phyloP scores from a whole-genome alignment of 1,139 yeast genomes.

The Yamadazyma sp. region DNA sequence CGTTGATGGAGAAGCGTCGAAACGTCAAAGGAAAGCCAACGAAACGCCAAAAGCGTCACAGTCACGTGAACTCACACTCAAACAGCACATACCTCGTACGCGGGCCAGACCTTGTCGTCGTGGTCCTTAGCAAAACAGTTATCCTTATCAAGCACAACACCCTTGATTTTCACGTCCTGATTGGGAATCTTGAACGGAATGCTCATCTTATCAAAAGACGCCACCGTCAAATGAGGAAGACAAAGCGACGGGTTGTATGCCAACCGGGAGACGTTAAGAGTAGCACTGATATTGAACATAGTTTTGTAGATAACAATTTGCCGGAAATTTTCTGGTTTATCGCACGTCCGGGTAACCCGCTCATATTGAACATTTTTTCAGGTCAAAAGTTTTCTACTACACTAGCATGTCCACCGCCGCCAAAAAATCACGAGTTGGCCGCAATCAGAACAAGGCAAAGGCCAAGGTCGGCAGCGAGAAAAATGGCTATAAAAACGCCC shows the following conservation, averaged over 20 bases:
- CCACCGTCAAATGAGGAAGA: slow-evolving; percentile 62
- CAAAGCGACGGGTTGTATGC: slow-evolving; percentile 65
- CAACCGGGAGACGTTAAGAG: slow-evolving; percentile 63
- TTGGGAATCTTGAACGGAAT: slow-evolving; percentile 43
- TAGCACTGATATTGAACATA: slow-evolving; percentile 69
- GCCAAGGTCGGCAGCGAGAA: slow-evolving; percentile 4
- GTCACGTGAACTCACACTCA: not conserved
- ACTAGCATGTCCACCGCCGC: slow-evolving; percentile 10
- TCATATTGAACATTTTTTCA: not conserved
- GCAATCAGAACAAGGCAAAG: slow-evolving; percentile 12
- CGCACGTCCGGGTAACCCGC: not conserved
- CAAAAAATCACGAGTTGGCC: slow-evolving; percentile 20
- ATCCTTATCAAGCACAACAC: slow-evolving; percentile 89
- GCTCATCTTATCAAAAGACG: slow-evolving; percentile 62
- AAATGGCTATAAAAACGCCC: slow-evolving; percentile 5
- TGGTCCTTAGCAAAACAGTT: slow-evolving; percentile 91
- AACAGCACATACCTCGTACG: slow-evolving; percentile 18
- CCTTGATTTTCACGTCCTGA: slow-evolving; percentile 50
- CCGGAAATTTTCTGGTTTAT: not conserved
- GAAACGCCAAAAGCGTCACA: no score
- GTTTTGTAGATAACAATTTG: not conserved
- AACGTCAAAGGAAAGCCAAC: no score
- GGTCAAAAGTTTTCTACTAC: not conserved
- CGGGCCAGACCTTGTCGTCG: slow-evolving; percentile 79
- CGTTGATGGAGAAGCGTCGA: no score